These are phyloP conservation scores for Mycena crocata DNA, from an alignment of 768 basidiomycete genomes.

Conservation along the genomic window DNA sequence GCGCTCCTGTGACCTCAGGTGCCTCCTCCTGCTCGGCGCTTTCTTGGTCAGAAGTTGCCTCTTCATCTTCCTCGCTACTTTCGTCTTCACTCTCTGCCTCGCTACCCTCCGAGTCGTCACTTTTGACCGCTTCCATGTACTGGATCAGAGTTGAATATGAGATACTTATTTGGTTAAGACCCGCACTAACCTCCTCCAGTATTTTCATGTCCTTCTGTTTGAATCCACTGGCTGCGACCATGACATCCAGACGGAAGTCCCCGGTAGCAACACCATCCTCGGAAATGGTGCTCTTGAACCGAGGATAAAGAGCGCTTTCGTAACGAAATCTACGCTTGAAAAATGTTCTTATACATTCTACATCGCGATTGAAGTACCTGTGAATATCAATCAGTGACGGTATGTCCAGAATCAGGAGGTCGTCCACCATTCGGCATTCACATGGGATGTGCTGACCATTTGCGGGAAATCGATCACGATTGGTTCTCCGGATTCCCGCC, in stretches of 20 bases:
- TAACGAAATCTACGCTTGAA: constrained; percentile 93
- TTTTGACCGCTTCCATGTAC: constrained; percentile 73
- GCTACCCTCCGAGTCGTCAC: constrained; percentile 52
- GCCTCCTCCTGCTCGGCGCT: constrained; percentile 2
- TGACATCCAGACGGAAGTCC: constrained; percentile 86
- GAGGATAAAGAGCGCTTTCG: constrained; percentile 90
- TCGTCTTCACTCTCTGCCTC: constrained; percentile 53
- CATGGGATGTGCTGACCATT: constrained; percentile 97
- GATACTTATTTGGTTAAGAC: constrained; percentile 28
- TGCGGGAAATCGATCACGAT: constrained; percentile 99
- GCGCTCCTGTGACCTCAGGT: constrained; percentile 10
- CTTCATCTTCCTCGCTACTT: constrained; percentile 44
- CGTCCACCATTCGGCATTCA: constrained; percentile 95
- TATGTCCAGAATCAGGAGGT: constrained; percentile 6
- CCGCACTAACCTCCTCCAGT: constrained; percentile 83
- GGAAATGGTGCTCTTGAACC: constrained; percentile 75
- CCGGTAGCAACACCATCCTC: constrained; percentile 55
- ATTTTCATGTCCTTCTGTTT: constrained; percentile 83
- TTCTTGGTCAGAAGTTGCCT: constrained; percentile 32
- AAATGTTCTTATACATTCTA: constrained; percentile 94
- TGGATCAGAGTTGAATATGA: constrained; percentile 43
- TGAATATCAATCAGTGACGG: constrained; percentile 25
- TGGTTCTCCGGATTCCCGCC: constrained; percentile 77
- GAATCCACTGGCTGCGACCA: constrained; percentile 96
- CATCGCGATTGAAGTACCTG: constrained; percentile 99